Conservation (phyloP, 106 monocot species). For the Allium cepa region DNA sequence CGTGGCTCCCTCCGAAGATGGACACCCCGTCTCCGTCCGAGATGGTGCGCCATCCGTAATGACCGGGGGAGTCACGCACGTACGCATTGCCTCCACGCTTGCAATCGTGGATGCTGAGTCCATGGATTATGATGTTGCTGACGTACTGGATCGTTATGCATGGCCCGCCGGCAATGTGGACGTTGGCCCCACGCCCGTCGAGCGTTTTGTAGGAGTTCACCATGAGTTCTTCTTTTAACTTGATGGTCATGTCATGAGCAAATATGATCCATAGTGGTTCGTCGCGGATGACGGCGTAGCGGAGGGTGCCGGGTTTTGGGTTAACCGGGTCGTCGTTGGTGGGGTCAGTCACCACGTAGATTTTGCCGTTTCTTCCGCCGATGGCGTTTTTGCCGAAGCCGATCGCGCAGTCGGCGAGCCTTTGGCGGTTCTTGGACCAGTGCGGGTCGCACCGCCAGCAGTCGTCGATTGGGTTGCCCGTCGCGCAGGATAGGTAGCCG, state of each 20-base stretch:
- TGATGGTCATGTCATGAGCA: conserved; percentile 14
- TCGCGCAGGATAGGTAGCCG: conserved; percentile 7
- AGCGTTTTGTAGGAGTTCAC: conserved; percentile 17
- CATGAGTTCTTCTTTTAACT: conserved; percentile 13
- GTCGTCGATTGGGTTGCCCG: conserved; percentile 19
- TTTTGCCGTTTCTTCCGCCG: conserved; percentile 6
- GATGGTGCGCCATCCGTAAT: conserved; percentile 16
- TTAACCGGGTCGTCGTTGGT: conserved; percentile 14
- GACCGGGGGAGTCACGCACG: conserved; percentile 9
- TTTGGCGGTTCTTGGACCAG: conserved; percentile 14
- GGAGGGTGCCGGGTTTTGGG: conserved; percentile 17
- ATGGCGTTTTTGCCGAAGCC: conserved; percentile 12
- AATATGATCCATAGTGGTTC: conserved; percentile 19
- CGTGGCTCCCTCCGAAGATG: conserved; percentile 10
- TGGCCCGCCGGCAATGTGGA: conserved; percentile 12
- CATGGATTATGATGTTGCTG: conserved; percentile 17
- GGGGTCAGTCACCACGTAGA: conserved; percentile 11
- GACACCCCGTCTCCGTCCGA: conserved; percentile 18
- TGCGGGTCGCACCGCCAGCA: conserved; percentile 20
- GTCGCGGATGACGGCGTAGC: conserved; percentile 14
- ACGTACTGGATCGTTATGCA: conserved; percentile 21
- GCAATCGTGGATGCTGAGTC: conserved; percentile 12
- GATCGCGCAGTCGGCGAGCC: conserved; percentile 15
- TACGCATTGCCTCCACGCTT: conserved; percentile 12
- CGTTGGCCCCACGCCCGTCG: conserved; percentile 15